Percentiles rank a stretch among this genome's conserved stretches.
These are phyloP conservation scores for Toxicodendron radicans DNA, from an alignment of 345 rosid species.

Conservation along the genomic window DNA sequence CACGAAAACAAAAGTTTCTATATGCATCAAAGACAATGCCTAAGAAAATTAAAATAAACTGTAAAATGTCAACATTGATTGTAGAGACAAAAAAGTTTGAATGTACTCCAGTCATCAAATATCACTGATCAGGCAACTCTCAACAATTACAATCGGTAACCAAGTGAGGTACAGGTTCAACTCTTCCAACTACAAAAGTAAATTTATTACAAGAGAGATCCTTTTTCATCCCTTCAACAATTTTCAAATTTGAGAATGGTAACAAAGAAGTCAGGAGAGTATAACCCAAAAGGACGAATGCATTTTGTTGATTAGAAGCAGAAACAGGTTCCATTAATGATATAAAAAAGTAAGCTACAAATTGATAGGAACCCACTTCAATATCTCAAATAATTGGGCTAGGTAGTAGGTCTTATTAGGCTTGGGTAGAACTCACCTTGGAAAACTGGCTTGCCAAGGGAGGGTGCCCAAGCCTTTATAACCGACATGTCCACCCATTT, in stretches of 20 bases:
- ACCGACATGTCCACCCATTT: no score
- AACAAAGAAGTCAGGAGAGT: background rate
- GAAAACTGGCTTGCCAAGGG: no score
- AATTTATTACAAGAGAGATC: background rate
- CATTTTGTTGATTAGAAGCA: background rate
- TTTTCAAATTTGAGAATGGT: background rate
- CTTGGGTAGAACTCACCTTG: no score
- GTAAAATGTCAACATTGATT: background rate
- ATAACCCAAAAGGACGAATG: background rate
- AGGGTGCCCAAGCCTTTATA: no score
- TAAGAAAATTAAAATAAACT: background rate
- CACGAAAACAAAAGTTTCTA: background rate
- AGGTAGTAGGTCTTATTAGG: no score
- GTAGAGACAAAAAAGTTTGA: background rate
- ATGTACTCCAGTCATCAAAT: background rate
- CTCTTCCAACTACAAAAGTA: background rate
- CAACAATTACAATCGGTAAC: background rate
- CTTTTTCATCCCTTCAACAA: slow-evolving; percentile 8
- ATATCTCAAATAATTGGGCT: no score
- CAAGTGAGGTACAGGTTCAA: background rate
- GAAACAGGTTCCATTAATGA: no score
- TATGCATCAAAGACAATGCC: background rate
- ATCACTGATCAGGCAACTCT: background rate
- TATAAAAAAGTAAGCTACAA: background rate
- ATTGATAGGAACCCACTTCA: no score